A percentile compares a stretch with the other conserved stretches of the same genome.
Evolutionary conservation across 2,329 filamentous ascomycete species (phyloP).

Genomic region (Calycina herbarum): DNA sequence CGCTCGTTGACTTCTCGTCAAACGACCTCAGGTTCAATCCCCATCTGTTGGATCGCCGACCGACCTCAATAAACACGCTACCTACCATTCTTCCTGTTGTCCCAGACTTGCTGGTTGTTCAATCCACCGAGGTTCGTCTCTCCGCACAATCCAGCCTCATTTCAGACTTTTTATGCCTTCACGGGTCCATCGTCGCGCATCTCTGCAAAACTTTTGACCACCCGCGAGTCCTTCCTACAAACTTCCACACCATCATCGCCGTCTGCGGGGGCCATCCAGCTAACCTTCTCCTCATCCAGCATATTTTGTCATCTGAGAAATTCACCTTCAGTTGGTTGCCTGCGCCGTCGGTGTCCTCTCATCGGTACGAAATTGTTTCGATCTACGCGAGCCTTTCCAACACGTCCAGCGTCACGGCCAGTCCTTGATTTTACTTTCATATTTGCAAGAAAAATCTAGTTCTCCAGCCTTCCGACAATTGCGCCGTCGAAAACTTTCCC

Average conservation of each 20-base stretch:
- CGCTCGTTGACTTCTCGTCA: background rate
- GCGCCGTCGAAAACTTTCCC: constrained; percentile 11
- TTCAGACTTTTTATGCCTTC: constrained; percentile 18
- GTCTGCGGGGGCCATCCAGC: constrained; percentile 17
- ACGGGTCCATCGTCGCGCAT: constrained; percentile 25
- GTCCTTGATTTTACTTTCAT: constrained; percentile 21
- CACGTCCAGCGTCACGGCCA: constrained; percentile 17
- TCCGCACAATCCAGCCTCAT: constrained; percentile 4
- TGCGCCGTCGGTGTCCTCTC: constrained; percentile 33
- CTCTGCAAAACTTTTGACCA: constrained; percentile 15
- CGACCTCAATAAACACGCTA: background rate
- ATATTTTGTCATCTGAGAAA: constrained; percentile 14
- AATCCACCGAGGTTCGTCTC: constrained; percentile 23
- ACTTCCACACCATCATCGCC: constrained; percentile 16
- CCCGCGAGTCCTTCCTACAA: constrained; percentile 8
- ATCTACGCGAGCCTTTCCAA: constrained; percentile 29
- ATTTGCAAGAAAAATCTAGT: constrained; percentile 8
- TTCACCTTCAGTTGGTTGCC: constrained; percentile 26
- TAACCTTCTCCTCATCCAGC: constrained; percentile 25
- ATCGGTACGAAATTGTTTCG: constrained; percentile 24
- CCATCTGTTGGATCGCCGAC: background rate
- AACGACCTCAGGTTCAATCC: background rate
- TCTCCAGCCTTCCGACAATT: constrained; percentile 10
- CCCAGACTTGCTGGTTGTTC: constrained; percentile 19
- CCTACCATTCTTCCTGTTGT: background rate